Base-by-base conservation (phyloP, 805 yeast species). In the Saturnispora quitensis region DNA sequence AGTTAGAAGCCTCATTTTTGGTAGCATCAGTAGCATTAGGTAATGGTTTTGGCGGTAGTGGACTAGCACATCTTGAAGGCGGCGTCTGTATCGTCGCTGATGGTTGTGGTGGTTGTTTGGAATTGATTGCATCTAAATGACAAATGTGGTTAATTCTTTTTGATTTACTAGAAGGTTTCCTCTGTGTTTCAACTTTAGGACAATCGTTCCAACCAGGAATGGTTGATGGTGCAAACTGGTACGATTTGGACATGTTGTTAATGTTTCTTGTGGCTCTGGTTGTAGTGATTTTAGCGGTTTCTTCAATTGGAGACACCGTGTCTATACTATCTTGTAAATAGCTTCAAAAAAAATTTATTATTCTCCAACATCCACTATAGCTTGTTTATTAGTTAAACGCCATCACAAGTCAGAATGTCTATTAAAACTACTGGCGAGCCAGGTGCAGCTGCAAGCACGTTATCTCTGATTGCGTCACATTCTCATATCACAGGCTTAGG, bases 401-500 rank as follows among this genome's bases (percentile, higher is more conserved):
- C 36, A 17, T 25, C 13, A 38, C 13, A 18, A 25, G 22, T 38
- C 22, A 38, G 42, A 20, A 54, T 56, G 57, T 53, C 59, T 5
- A 57, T 57, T 22, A 27, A 46, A 3, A 55, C 57, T 9, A 20
- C 48, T n/a, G 40, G 49, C 17, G 28, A n/a, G 10, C 49, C 38
- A 20, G 47, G 42, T n/a, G 4, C 28, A 4, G 10, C 42, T 7
- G 15, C 44, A 13, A 40, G 17, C 47, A 46, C 38, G 18, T 5
- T 45, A 8, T 34, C 51, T 18, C 50, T 65, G 49, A 64, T 65
- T 55, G 96, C 98, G 1, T 93, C 99, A 4, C 99, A 91, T 66
- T 90, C 99, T 2, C 99, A 91, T 66, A 91, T 91, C 74, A 85
- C 84, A 62, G 98, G 98, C 2, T 77, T 91, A 18, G 99, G 99